Evolutionary conservation across 2,329 filamentous ascomycete species (phyloP).

Genomic region (Trichoderma sp.): DNA sequence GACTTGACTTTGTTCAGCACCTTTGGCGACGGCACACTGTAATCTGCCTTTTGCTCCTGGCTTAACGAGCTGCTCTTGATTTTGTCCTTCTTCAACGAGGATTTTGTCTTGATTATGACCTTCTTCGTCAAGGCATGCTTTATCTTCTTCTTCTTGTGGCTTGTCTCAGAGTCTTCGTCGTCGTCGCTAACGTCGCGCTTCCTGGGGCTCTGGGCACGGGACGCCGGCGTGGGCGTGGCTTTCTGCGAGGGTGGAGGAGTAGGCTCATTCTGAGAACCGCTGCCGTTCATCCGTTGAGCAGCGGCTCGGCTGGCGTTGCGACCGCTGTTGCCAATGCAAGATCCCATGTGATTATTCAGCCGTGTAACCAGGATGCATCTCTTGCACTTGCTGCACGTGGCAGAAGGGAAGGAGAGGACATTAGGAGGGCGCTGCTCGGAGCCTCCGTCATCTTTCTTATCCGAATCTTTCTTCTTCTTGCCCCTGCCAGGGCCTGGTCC

Average conservation of each 20-base stretch:
- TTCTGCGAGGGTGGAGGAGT: slow-evolving; percentile 67
- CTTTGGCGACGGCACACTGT: slow-evolving; percentile 35
- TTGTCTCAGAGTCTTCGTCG: slow-evolving; percentile 55
- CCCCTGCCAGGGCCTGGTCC: slow-evolving; percentile 70
- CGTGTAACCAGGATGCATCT: slow-evolving; percentile 67
- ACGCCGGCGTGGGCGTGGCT: slow-evolving; percentile 61
- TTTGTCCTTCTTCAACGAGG: slow-evolving; percentile 58
- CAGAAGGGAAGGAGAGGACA: slow-evolving; percentile 66
- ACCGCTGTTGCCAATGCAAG: slow-evolving; percentile 68
- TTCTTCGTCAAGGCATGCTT: slow-evolving; percentile 57
- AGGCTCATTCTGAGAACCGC: slow-evolving; percentile 57
- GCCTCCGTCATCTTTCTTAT: slow-evolving; percentile 59
- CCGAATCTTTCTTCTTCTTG: slow-evolving; percentile 79
- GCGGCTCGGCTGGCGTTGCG: slow-evolving; percentile 65
- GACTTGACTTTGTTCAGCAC: slow-evolving; percentile 40
- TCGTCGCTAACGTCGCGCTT: slow-evolving; percentile 63
- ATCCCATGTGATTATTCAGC: slow-evolving; percentile 70
- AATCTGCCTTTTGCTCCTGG: slow-evolving; percentile 51
- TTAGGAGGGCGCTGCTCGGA: slow-evolving; percentile 62
- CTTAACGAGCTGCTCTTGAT: slow-evolving; percentile 56
- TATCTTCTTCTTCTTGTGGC: slow-evolving; percentile 62
- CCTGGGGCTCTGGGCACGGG: slow-evolving; percentile 57
- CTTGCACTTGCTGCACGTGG: slow-evolving; percentile 70
- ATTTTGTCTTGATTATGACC: slow-evolving; percentile 59
- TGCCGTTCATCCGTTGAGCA: slow-evolving; percentile 66